phyloP scores from a whole-genome alignment of 371 early-diverging fungal genomes.

The Mucor indicus region DNA sequence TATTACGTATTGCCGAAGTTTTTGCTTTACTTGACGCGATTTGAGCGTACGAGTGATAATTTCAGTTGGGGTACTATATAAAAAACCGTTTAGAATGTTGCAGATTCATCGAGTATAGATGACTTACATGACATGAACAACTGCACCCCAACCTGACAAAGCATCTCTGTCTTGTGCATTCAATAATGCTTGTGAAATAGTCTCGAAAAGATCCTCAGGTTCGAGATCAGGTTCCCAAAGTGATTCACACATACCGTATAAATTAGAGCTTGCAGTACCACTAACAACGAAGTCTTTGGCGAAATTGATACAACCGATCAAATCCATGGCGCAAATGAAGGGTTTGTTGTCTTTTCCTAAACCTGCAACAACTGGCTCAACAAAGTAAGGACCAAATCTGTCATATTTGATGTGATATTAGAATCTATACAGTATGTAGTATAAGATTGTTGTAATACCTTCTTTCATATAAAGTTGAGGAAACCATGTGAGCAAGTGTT shows the following conservation, averaged over 20 bases:
- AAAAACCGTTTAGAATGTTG: no score
- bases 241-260: conserved; percentile 98
- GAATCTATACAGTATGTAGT: no score
- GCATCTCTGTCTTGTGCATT: conserved; percentile 99
- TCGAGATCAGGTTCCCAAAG: conserved; percentile 97
- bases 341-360: conserved; percentile 89
- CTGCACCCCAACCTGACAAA: conserved; percentile 98
- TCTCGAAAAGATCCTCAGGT: conserved; percentile 98
- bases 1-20: no score
- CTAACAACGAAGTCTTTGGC: conserved; percentile 96
- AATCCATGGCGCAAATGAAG: conserved; percentile 95
- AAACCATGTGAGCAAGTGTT: conserved; percentile 93
- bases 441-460: no score
- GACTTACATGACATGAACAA: conserved; percentile 87
- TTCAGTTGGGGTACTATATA: conserved; percentile 73
- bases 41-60: conserved; percentile 82
- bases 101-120: no score
- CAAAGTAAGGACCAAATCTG: conserved; percentile 98
- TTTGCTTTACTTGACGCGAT: conserved; percentile 82
- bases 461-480: conserved; percentile 97
- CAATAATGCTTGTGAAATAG: conserved; percentile 94
- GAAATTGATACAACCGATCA: conserved; percentile 96
- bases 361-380: conserved; percentile 96
- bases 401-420: no score
- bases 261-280: conserved; percentile 90